Conservation (phyloP, 2,329 filamentous ascomycete genomes). For the Diaporthe destruens region DNA sequence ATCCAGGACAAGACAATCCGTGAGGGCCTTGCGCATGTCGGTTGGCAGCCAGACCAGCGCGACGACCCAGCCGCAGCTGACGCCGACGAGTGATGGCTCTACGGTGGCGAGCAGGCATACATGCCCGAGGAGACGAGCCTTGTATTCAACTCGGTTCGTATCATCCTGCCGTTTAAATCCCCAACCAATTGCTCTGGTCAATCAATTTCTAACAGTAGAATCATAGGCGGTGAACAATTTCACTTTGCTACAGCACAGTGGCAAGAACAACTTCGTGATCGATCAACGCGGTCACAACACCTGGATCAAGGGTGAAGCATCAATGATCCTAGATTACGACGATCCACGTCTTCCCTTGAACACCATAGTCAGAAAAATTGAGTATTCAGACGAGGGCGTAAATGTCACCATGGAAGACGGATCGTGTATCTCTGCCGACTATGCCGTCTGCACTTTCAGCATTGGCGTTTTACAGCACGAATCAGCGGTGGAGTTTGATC, state of each 20-base stretch:
- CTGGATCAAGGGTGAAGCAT: conserved; percentile 11
- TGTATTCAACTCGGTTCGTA: conserved; percentile 12
- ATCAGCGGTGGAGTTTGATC: background rate
- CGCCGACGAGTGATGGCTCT: conserved; percentile 14
- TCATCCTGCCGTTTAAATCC: background rate
- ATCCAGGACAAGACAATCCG: conserved; percentile 5
- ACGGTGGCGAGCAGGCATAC: conserved; percentile 5
- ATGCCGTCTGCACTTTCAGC: conserved; percentile 17
- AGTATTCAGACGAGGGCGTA: background rate
- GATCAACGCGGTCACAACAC: conserved; percentile 12
- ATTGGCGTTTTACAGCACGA: conserved; percentile 7
- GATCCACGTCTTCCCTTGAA: conserved; percentile 3
- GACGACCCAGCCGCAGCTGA: background rate
- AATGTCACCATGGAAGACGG: conserved; percentile 3
- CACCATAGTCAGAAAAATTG: background rate
- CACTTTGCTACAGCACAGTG: conserved; percentile 5
- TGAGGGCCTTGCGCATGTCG: background rate
- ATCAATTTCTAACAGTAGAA: background rate
- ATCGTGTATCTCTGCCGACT: background rate
- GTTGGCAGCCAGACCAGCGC: conserved; percentile 4
- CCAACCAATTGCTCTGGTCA: background rate
- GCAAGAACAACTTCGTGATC: conserved; percentile 14
- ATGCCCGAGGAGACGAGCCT: conserved; percentile 15
- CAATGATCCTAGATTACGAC: background rate
- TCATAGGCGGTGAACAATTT: background rate